Evolutionary conservation across 2,329 filamentous ascomycete genomes (phyloP).

Genomic region (Fusarium equiseti): DNA sequence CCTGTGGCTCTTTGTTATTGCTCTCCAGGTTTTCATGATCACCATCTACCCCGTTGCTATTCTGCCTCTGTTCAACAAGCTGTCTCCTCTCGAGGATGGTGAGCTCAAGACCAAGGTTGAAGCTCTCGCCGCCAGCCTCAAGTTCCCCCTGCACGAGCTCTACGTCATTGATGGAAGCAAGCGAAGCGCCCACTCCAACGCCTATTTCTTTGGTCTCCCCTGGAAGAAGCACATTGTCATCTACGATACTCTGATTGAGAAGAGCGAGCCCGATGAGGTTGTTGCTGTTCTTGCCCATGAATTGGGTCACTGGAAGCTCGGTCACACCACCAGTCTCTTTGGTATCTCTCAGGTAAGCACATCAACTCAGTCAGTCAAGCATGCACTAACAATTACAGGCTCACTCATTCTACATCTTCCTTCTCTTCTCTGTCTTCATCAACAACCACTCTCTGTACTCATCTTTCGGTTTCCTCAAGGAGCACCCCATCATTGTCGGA

Average conservation of each 20-base stretch:
- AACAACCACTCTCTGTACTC: constrained; percentile 92
- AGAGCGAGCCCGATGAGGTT: constrained; percentile 91
- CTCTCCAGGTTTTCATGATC: constrained; percentile 92
- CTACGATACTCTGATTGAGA: constrained; percentile 97
- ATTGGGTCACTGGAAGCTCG: constrained; percentile 95
- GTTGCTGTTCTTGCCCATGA: constrained; percentile 96
- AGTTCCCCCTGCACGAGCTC: constrained; percentile 92
- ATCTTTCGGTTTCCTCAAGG: constrained; percentile 86
- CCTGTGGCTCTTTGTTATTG: constrained; percentile 92
- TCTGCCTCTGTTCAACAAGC: constrained; percentile 96
- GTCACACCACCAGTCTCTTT: constrained; percentile 92
- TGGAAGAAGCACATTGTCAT: constrained; percentile 99
- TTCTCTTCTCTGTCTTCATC: constrained; percentile 96
- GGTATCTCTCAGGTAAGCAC: constrained; percentile 79
- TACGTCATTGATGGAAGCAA: constrained; percentile 96
- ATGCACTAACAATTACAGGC: constrained; percentile 65
- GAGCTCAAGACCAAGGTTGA: constrained; percentile 90
- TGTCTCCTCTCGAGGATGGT: constrained; percentile 90
- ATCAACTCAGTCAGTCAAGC: not conserved
- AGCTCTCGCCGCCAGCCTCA: constrained; percentile 81
- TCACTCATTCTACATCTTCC: constrained; percentile 97
- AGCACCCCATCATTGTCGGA: constrained; percentile 93
- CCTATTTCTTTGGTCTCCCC: constrained; percentile 95
- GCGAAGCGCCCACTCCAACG: constrained; percentile 87
- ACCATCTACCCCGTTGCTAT: constrained; percentile 97